Percentiles rank a stretch among this genome's conserved stretches.
These are phyloP conservation scores for Quercus phellos DNA, from an alignment of 331 rosid species.

Conservation along the genomic window DNA sequence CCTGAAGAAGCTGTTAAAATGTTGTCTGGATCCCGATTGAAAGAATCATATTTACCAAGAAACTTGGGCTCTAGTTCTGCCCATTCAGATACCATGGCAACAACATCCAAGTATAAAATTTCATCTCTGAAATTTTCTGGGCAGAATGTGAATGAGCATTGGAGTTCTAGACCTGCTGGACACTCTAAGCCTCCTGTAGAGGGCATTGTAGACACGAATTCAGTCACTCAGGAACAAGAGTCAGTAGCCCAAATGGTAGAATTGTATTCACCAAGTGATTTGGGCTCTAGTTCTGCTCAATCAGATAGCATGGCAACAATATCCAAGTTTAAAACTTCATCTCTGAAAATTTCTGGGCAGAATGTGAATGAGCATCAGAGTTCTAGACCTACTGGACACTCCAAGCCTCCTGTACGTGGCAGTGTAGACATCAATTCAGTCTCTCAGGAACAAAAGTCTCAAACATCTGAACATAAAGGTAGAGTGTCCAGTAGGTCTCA, in stretches of 20 bases:
- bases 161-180: background rate
- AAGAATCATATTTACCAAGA: background rate
- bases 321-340: background rate
- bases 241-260: background rate
- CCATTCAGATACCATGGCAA: background rate
- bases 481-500: background rate
- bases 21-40: background rate
- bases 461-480: slow-evolving; percentile 1
- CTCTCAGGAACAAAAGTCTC: background rate
- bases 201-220: background rate
- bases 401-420: background rate
- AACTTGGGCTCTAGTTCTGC: slow-evolving; percentile 1
- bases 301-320: background rate
- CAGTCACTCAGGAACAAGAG: background rate
- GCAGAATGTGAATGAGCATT: background rate
- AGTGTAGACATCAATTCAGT: slow-evolving; percentile 3
- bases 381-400: background rate
- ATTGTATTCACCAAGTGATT: background rate
- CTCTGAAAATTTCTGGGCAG: background rate
- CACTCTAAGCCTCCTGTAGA: background rate
- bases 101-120: background rate
- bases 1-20: background rate
- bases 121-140: background rate
- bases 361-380: background rate
- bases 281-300: background rate